Conservation (phyloP, 345 rosid genomes). For the Arabidopsis suecica region DNA sequence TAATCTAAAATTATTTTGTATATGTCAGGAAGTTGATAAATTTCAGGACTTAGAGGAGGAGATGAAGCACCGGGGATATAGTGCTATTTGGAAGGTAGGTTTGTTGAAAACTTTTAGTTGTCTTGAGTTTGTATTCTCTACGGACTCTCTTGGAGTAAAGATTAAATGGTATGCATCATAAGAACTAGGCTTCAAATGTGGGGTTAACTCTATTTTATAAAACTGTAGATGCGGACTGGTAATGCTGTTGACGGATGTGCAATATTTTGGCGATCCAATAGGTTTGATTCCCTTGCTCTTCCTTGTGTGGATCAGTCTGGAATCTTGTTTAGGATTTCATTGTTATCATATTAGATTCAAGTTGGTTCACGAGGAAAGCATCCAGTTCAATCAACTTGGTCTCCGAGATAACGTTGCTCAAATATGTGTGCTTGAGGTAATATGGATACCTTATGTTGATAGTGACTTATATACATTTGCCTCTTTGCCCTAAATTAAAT, state of each 20-base stretch:
- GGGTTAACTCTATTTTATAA: conserved; percentile 29
- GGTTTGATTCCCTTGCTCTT: conserved; percentile 50
- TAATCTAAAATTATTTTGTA: conserved; percentile 2
- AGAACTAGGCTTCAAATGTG: conserved; percentile 15
- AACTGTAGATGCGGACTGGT: conserved; percentile 92
- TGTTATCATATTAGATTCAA: conserved; percentile 66
- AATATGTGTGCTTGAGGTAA: conserved; percentile 93
- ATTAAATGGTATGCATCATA: conserved; percentile 13
- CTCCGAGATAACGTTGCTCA: conserved; percentile 99
- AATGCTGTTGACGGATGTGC: conserved; percentile 97
- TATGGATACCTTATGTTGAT: conserved; percentile 18
- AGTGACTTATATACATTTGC: conserved; percentile 18
- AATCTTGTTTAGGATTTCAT: conserved; percentile 35
- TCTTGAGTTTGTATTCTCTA: conserved; percentile 13
- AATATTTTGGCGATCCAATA: conserved; percentile 86
- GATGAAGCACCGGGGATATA: conserved; percentile 69
- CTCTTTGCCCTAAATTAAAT: not conserved
- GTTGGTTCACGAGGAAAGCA: conserved; percentile 81
- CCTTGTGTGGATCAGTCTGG: conserved; percentile 24
- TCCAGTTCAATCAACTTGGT: conserved; percentile 79
- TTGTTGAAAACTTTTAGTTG: not conserved
- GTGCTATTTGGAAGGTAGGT: conserved; percentile 86
- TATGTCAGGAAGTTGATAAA: conserved; percentile 86
- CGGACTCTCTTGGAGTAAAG: conserved; percentile 9
- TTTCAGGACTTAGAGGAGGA: conserved; percentile 79